Evolutionary conservation across 1,139 yeast species (phyloP), one percentile per base, ranked within the genome.

Genomic region (Sugiyamaella xylanicola): DNA sequence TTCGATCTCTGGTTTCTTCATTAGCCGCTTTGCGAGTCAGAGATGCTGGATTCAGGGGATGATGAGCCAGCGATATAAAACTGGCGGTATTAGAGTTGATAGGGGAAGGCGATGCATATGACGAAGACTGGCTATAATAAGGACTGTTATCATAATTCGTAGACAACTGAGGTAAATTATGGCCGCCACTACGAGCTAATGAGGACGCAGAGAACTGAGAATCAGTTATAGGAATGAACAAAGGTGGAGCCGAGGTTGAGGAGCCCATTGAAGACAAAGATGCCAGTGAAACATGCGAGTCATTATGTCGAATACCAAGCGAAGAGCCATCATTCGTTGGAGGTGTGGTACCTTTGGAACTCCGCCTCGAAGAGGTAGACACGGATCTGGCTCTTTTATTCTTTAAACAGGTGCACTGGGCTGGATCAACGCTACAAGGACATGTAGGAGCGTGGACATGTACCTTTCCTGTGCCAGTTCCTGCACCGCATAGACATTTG

Each of bases 401-500:
- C 51, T 73, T 68, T 50, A 80, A 77, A 67, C 92, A 86, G 2
- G 86, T 79, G 66, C 92, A 86, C 56, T 77, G 78, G 77, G 76
- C 65, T 21, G 62, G 59, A 50, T 79, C 80, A 64, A 85, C 79
- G 35, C 79, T 76, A 69, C 91, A 85, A 32, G 77, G 78, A 42
- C 83, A 77, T 44, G 83, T 66, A 58, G 70, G 54, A 68, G 78
- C 56, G 71, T 82, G 73, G 70, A 73, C 76, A 36, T 45, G 39
- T 22, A 13, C 9, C 22, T 37, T 27, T n/a, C 64, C 78, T 77
- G 72, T 73, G 54, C 71, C 70, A 51, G 70, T 70, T 54, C 71
- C 77, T 59, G 82, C 54, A 9, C 87, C 86, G 74, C 98, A 92
- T 5, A 83, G 76, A 70, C 97, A 91, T 50, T 81, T 73, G 13